A percentile compares a stretch with the other conserved stretches of the same genome.
These are phyloP conservation scores for Neonectria ditissima DNA, from an alignment of 2,329 filamentous ascomycete species.

Conservation along the genomic window DNA sequence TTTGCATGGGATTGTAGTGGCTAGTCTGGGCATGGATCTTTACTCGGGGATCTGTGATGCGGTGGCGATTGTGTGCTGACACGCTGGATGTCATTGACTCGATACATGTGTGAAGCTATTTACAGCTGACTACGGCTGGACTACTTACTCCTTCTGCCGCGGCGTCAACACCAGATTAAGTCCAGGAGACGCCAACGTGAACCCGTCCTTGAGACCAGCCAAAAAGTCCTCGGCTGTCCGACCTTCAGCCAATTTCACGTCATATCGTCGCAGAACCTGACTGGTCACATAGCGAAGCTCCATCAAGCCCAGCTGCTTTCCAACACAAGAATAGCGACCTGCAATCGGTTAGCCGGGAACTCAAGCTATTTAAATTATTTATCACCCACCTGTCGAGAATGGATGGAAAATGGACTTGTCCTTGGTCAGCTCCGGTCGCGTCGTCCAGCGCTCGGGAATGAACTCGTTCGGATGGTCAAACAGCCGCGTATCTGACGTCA, in stretches of 20 bases:
- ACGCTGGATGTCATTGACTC: too few relatives aligned
- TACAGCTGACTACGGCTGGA: neutral
- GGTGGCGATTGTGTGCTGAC: too few relatives aligned
- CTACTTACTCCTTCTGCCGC: neutral
- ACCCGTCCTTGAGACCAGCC: slow-evolving; percentile 26
- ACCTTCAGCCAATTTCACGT: slow-evolving; percentile 11
- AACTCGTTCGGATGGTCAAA: slow-evolving; percentile 31
- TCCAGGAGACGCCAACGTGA: slow-evolving; percentile 22
- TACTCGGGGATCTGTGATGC: too few relatives aligned
- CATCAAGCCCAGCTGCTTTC: slow-evolving; percentile 37
- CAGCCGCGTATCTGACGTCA: slow-evolving; percentile 20
- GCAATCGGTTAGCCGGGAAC: accelerated
- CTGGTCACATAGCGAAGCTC: slow-evolving; percentile 31
- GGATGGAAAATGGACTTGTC: slow-evolving; percentile 26
- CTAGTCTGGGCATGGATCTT: too few relatives aligned
- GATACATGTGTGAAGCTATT: too few relatives aligned
- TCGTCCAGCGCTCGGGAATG: slow-evolving; percentile 34
- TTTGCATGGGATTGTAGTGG: too few relatives aligned
- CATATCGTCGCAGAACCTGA: slow-evolving; percentile 25
- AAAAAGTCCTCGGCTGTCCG: slow-evolving; percentile 2
- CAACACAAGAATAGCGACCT: slow-evolving; percentile 33
- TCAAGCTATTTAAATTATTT: neutral
- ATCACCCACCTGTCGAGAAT: slow-evolving; percentile 24
- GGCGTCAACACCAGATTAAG: slow-evolving; percentile 20
- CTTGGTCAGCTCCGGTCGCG: slow-evolving; percentile 21